phyloP scores from a whole-genome alignment of 2,329 filamentous ascomycete species.

The Cryphonectria naterciae region DNA sequence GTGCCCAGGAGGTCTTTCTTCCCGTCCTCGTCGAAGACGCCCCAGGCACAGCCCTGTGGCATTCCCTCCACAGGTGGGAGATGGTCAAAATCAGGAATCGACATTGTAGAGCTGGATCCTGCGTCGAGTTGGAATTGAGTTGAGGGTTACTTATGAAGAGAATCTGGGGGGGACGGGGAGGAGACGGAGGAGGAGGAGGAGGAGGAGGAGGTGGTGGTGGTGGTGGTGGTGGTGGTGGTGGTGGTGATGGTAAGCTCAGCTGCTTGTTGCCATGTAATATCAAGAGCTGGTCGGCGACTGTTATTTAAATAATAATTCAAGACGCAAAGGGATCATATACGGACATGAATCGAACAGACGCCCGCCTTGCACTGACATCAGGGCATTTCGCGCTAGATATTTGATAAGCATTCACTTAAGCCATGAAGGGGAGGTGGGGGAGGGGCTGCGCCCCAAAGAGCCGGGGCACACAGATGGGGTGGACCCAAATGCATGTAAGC shows the following conservation, averaged over 20 bases:
- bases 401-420: too few species aligned
- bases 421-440: background rate
- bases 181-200: background rate
- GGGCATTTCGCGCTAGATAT: too few species aligned
- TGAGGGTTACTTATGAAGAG: background rate
- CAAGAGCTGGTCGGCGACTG: background rate
- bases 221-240: too few species aligned
- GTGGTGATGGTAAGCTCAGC: too few species aligned
- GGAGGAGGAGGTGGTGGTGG: too few species aligned
- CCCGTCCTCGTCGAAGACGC: slow-evolving; percentile 54
- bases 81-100: slow-evolving; percentile 28
- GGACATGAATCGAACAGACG: background rate
- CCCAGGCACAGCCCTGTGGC: slow-evolving; percentile 45
- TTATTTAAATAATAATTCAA: background rate
- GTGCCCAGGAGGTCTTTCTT: slow-evolving; percentile 55
- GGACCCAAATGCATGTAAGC: slow-evolving; percentile 1
- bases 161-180: too few species aligned
- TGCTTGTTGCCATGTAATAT: background rate
- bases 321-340: background rate
- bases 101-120: background rate
- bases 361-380: too few species aligned
- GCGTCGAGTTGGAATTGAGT: background rate
- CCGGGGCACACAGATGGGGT: background rate
- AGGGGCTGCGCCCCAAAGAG: background rate
- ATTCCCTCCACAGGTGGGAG: slow-evolving; percentile 32